These are phyloP conservation scores for Solanum chiquidenum DNA, from an alignment of 257 asterid genomes.

Conservation along the genomic window DNA sequence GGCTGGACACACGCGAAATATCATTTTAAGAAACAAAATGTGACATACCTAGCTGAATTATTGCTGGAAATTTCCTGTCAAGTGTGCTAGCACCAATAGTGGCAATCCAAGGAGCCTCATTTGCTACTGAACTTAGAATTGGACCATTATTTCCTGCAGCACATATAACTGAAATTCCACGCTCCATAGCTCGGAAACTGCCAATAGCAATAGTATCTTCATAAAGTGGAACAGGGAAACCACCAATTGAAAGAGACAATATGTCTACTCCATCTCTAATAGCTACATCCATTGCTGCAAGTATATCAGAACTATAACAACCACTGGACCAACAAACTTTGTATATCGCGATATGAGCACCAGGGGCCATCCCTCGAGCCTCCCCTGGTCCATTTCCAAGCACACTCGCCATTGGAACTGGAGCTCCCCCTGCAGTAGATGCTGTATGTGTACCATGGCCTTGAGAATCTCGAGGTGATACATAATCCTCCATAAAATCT, in stretches of 20 bases:
- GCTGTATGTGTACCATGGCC: slow-evolving; percentile 72
- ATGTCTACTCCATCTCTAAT: slow-evolving; percentile 8
- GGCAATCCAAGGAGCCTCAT: slow-evolving; percentile 5
- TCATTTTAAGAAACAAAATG: neutral
- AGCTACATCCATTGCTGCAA: slow-evolving; percentile 7
- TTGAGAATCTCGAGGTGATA: slow-evolving; percentile 40
- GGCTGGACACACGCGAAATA: neutral
- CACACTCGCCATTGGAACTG: neutral
- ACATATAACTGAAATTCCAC: neutral
- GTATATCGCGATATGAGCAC: slow-evolving; percentile 6
- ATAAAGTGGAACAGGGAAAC: neutral
- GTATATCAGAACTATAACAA: slow-evolving; percentile 1
- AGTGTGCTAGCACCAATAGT: slow-evolving; percentile 5
- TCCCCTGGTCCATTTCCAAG: slow-evolving; percentile 1
- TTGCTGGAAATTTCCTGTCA: slow-evolving; percentile 4
- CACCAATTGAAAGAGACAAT: slow-evolving; percentile 6
- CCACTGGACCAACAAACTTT: slow-evolving; percentile 8
- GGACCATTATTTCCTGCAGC: slow-evolving; percentile 11
- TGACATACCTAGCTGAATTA: neutral
- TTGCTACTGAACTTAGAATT: neutral
- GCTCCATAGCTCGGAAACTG: slow-evolving; percentile 5
- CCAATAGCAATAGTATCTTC: slow-evolving; percentile 7
- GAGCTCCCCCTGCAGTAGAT: slow-evolving; percentile 44
- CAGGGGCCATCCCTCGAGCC: slow-evolving; percentile 7
- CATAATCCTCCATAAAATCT: slow-evolving; percentile 1